Conservation (phyloP, 331 rosid species). For the Telfairia occidentalis region DNA sequence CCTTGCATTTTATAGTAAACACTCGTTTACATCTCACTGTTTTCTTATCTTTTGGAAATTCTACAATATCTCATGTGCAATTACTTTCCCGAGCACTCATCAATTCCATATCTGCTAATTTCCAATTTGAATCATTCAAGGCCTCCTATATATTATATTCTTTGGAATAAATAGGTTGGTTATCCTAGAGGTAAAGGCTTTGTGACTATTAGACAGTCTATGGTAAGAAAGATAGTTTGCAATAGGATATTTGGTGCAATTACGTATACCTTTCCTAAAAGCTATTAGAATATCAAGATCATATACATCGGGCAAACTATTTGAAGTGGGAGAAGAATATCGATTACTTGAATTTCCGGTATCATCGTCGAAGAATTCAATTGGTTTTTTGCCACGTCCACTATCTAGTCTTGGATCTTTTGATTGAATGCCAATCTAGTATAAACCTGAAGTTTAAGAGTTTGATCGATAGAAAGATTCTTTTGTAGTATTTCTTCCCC, state of each 20-base stretch:
- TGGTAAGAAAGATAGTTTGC: not conserved
- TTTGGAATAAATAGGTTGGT: not conserved
- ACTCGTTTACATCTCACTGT: not conserved
- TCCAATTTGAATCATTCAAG: not conserved
- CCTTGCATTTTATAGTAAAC: too few species aligned
- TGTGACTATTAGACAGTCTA: not conserved
- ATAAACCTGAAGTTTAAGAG: not conserved
- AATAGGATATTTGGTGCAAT: not conserved
- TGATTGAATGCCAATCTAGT: not conserved
- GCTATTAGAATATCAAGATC: not conserved
- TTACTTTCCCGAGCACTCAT: not conserved
- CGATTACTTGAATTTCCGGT: not conserved
- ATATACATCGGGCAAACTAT: too few species aligned
- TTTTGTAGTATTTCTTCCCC: not conserved
- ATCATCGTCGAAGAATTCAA: not conserved
- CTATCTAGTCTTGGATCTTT: not conserved
- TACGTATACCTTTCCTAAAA: not conserved
- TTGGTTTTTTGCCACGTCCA: not conserved
- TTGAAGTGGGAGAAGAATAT: not conserved
- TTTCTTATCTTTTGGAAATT: too few species aligned
- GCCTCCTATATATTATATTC: not conserved
- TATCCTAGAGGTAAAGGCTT: not conserved
- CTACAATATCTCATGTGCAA: not conserved
- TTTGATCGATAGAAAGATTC: not conserved
- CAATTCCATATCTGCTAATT: not conserved